Evolutionary conservation across 352 stramenopile genomes (phyloP), one percentile per base, ranked within the genome.

Genomic region (Plasmopara viticola): DNA sequence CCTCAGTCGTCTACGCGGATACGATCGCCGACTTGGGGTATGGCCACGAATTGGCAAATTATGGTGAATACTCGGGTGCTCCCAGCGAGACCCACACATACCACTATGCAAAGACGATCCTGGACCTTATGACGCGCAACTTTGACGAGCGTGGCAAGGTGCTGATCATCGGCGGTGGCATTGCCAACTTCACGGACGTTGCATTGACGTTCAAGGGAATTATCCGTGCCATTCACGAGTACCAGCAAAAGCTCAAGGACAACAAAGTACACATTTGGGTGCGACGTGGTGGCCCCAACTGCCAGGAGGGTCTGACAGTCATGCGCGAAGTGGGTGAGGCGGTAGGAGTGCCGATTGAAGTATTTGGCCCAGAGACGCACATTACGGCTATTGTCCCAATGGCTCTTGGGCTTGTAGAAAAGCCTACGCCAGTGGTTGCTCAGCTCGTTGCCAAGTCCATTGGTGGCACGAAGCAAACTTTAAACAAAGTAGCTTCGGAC

Each of bases 161-260:
- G 45, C 78, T 98, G 39, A 98, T 98, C 62, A 97, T 98, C 58
- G 95, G 95, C 46, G 95, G 95, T 57, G 93, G 94, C 43, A 98
- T 98, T 76, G 95, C 95, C 57, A 98, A 98, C 74, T 98, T 98
- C 70, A 98, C 95, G 35, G 95, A 98, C 64, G 92, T 98, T 8
- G 94, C 95, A 10, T 83, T 95, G 64, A 98, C 95, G 9, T 98
- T 98, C 70, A 97, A 96, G 66, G 95, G 95, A 41, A 97, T 98
- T 58, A 98, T 98, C 51, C 93, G 90, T 31, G 95, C 94, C 20
- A 88, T 98, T 34, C 77, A 84, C 40, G 81, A 95, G 62, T 97
- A 90, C 72, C 77, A 95, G 64, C 77, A 96, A 56, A 90, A 97
- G 65, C 66, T 97, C 20, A 88, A 89, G 65, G 72, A 94, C 37